These are phyloP conservation scores for Fomitopsis schrenkii DNA, from an alignment of 1,284 basidiomycete genomes.

Conservation along the genomic window DNA sequence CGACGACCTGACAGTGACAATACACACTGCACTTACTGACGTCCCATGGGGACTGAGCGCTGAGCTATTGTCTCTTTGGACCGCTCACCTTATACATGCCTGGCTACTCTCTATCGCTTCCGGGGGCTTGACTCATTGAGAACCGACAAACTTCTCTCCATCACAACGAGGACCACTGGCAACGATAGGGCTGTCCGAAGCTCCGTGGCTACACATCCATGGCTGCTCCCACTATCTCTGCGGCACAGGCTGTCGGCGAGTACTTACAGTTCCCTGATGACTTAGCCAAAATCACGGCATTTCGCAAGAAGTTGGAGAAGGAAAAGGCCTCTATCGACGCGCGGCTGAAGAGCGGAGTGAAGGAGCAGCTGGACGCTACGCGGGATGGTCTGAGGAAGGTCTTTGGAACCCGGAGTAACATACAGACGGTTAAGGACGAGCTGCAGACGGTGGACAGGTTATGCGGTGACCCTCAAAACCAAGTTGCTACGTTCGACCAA, in stretches of 20 bases:
- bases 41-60: no score
- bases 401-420: slow-evolving; percentile 76
- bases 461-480: slow-evolving; percentile 68
- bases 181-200: no score
- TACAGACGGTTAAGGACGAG: slow-evolving; percentile 89
- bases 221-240: slow-evolving; percentile 48
- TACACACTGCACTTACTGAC: no score
- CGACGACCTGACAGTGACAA: no score
- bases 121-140: no score
- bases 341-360: slow-evolving; percentile 88
- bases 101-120: no score
- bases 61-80: no score
- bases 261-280: slow-evolving; percentile 93
- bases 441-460: slow-evolving; percentile 86
- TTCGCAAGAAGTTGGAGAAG: slow-evolving; percentile 93
- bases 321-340: slow-evolving; percentile 96
- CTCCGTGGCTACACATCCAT: slow-evolving; percentile 8
- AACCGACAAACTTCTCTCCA: no score
- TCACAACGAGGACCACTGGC: no score
- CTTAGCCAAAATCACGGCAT: slow-evolving; percentile 83
- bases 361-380: slow-evolving; percentile 91
- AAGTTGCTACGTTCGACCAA: slow-evolving; percentile 84
- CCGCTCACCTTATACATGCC: no score
- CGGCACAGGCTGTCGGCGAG: slow-evolving; percentile 80
- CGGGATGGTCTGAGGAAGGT: slow-evolving; percentile 87